phyloP scores from a whole-genome alignment of 805 yeast genomes.

The Candida takata region DNA sequence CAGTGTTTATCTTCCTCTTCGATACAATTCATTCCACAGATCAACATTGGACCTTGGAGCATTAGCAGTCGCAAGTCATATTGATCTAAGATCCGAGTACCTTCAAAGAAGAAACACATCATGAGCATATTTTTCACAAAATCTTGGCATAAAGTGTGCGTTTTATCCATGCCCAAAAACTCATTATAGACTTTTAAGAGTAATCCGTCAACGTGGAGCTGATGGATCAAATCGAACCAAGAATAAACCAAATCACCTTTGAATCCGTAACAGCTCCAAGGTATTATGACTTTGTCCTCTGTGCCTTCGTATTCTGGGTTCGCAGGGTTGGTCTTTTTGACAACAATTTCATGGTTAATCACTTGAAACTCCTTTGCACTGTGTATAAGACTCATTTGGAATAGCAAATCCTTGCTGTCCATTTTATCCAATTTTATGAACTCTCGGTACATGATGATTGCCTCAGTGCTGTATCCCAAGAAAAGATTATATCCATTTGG shows the following conservation, averaged over 20 bases:
- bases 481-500: constrained; percentile 23
- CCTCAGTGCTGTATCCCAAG: constrained; percentile 25
- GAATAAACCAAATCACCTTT: constrained; percentile 15
- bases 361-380: constrained; percentile 23
- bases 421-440: constrained; percentile 17
- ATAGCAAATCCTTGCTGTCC: constrained; percentile 16
- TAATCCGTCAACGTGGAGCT: constrained; percentile 30
- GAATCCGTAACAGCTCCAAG: constrained; percentile 20
- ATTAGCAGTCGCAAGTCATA: constrained; percentile 18
- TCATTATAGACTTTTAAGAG: constrained; percentile 28
- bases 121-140: constrained; percentile 15
- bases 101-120: constrained; percentile 14
- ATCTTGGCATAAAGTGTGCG: constrained; percentile 12
- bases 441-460: constrained; percentile 21
- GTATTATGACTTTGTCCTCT: constrained; percentile 5
- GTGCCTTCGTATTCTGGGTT: constrained; percentile 16
- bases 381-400: constrained; percentile 21
- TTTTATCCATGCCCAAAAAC: constrained; percentile 28
- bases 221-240: constrained; percentile 25
- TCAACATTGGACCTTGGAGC: constrained; percentile 20
- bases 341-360: constrained; percentile 11
- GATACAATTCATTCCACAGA: constrained; percentile 14
- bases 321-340: constrained; percentile 10
- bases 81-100: constrained; percentile 4
- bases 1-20: constrained; percentile 8